Evolutionary conservation across 495 filamentous ascomycete genomes (phyloP), one percentile per base, ranked within the genome.

Genomic region (Lichina pygmaea): DNA sequence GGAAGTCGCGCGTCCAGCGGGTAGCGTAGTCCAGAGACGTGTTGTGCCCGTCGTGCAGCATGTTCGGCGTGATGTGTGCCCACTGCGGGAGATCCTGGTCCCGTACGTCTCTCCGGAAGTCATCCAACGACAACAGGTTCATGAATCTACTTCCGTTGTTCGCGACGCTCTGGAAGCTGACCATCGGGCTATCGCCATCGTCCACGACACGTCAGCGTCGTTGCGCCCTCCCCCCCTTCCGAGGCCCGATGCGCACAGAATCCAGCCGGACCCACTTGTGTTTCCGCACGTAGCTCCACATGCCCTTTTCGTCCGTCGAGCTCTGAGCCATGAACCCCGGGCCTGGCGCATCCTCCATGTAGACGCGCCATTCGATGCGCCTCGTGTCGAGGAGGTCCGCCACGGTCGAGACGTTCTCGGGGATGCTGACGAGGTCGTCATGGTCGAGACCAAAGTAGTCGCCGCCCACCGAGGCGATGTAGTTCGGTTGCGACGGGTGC

Each of bases 21-120:
- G 68, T 71, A 6, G 72, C 71, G 46, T 70, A 63, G 33, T 67
- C 71, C 46, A 82, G 65, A 55, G 66, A 62, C 44, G 68, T 72
- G 55, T 84, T 77, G 52, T 84, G 77, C 24, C 68, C 78, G 53
- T 75, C 67, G 49, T 58, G 61, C 6, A 61, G 24, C 77, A 82
- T 80, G 62, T 81, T 81, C 11, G 78, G 78, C 12, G 77, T 82
- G 47, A 81, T 70, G 56, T 81, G 81, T 51, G 71, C 66, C 72
- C 73, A 78, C 55, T 82, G 78, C 10, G 77, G 77, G 8, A 83
- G 64, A 24, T 58, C 62, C 42, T 70, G 53, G 44, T 62, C 57
- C 45, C 64, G 58, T 24, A 80, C 57, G 46, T 81, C 77, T 24
- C 68, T 57, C 40, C 63, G 57, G 55, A 81, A 79, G 41, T 62